A percentile compares a stretch with the other conserved stretches of the same genome.
Evolutionary conservation across 83 land plant species (phyloP).

Genomic region (Picea mariana): DNA sequence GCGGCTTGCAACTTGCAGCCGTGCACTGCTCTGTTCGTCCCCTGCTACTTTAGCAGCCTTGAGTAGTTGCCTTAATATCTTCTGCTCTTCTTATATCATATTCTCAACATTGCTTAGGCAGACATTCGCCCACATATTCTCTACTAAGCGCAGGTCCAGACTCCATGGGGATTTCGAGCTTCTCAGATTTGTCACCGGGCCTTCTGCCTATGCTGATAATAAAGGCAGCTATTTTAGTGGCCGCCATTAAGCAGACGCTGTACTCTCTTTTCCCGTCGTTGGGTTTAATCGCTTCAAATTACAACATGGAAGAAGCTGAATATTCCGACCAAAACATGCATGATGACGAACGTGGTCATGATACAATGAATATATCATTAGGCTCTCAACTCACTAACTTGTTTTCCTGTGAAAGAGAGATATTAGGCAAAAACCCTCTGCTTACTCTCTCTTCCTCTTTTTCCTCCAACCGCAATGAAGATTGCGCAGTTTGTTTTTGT

Average conservation of each 20-base stretch:
- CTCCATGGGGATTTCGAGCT: constrained; percentile 6
- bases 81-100: too few species aligned
- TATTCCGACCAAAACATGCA: neutral
- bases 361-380: neutral
- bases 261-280: neutral
- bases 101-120: too few species aligned
- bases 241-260: neutral
- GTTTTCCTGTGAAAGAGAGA: neutral
- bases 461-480: neutral
- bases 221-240: neutral
- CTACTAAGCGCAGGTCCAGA: too few species aligned
- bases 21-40: too few species aligned
- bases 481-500: constrained; percentile 43
- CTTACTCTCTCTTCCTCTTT: neutral
- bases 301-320: neutral
- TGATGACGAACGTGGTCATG: too few species aligned
- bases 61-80: too few species aligned
- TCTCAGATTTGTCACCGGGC: neutral
- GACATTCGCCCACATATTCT: too few species aligned
- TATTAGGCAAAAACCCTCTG: neutral
- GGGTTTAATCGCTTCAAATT: neutral
- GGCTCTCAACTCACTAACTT: neutral
- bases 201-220: neutral
- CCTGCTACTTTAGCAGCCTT: too few species aligned
- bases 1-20: too few species aligned